A percentile compares a stretch with the other conserved stretches of the same genome.
phyloP scores from a whole-genome alignment of 495 filamentous ascomycete genomes.

The Trichoderma asperelloides region DNA sequence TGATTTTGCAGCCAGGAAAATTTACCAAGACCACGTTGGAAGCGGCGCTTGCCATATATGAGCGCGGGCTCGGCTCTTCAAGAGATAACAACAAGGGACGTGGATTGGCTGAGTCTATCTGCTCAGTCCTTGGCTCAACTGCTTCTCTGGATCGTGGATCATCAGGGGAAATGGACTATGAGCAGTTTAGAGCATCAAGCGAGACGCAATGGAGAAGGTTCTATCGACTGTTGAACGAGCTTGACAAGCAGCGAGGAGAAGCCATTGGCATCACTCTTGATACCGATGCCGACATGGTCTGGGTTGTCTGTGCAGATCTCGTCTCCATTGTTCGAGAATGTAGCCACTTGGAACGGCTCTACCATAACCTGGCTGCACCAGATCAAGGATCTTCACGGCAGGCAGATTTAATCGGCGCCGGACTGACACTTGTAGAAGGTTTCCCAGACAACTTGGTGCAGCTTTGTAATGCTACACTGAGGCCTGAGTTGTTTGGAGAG shows the following conservation, averaged over 20 bases:
- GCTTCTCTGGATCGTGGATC: slow-evolving; percentile 50
- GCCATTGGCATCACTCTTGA: slow-evolving; percentile 70
- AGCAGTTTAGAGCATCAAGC: slow-evolving; percentile 57
- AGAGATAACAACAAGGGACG: slow-evolving; percentile 36
- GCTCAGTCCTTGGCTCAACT: slow-evolving; percentile 56
- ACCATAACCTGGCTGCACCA: slow-evolving; percentile 41
- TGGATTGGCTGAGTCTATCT: slow-evolving; percentile 52
- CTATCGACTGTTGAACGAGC: slow-evolving; percentile 72
- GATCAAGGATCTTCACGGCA: slow-evolving; percentile 27
- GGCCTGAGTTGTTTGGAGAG: slow-evolving; percentile 62
- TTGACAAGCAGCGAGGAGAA: slow-evolving; percentile 78
- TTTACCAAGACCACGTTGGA: slow-evolving; percentile 72
- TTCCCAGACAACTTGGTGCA: slow-evolving; percentile 56
- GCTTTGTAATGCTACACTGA: slow-evolving; percentile 49
- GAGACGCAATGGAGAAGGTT: slow-evolving; percentile 85
- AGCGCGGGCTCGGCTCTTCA: slow-evolving; percentile 43
- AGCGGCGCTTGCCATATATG: slow-evolving; percentile 68
- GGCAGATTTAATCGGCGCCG: slow-evolving; percentile 47
- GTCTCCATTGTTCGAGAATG: slow-evolving; percentile 71
- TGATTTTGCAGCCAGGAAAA: slow-evolving; percentile 71
- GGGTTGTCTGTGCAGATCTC: slow-evolving; percentile 71
- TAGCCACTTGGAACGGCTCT: slow-evolving; percentile 63
- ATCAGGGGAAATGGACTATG: slow-evolving; percentile 60
- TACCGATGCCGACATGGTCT: slow-evolving; percentile 58
- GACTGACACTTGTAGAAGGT: slow-evolving; percentile 46